These are phyloP conservation scores for Yamadazyma conglobata DNA, from an alignment of 1,139 yeast genomes.

Conservation along the genomic window DNA sequence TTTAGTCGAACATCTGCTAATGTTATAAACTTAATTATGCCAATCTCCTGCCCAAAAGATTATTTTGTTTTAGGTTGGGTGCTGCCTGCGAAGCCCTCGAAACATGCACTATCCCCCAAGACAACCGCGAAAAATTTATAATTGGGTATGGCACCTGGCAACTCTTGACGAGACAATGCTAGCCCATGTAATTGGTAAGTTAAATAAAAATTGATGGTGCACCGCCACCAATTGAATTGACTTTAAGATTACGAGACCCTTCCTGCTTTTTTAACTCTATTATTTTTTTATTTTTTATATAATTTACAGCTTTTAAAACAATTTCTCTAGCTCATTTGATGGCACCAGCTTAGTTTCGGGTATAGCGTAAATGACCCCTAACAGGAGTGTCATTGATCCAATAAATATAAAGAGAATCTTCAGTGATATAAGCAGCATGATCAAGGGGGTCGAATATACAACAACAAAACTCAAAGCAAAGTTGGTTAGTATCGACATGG, in stretches of 20 bases:
- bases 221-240: too few relatives aligned
- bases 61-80: too few relatives aligned
- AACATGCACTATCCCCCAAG: too few relatives aligned
- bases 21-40: too few relatives aligned
- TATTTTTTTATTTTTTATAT: neutral
- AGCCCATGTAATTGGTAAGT: neutral
- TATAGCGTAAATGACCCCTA: slow-evolving; percentile 13
- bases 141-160: neutral
- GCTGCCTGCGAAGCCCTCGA: too few relatives aligned
- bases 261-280: neutral
- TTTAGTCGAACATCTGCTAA: too few relatives aligned
- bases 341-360: slow-evolving; percentile 14
- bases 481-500: slow-evolving; percentile 21
- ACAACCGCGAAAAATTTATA: too few relatives aligned
- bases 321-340: slow-evolving; percentile 6
- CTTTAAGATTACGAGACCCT: neutral
- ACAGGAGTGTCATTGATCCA: slow-evolving; percentile 17
- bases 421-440: slow-evolving; percentile 17
- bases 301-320: slow-evolving; percentile 1
- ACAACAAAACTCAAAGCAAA: slow-evolving; percentile 27
- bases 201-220: too few relatives aligned
- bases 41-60: too few relatives aligned
- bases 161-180: neutral
- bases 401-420: slow-evolving; percentile 18
- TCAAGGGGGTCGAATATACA: slow-evolving; percentile 21